Evolutionary conservation across 176 grass and related monocot species (phyloP).

Genomic region (Zoysia japonica): DNA sequence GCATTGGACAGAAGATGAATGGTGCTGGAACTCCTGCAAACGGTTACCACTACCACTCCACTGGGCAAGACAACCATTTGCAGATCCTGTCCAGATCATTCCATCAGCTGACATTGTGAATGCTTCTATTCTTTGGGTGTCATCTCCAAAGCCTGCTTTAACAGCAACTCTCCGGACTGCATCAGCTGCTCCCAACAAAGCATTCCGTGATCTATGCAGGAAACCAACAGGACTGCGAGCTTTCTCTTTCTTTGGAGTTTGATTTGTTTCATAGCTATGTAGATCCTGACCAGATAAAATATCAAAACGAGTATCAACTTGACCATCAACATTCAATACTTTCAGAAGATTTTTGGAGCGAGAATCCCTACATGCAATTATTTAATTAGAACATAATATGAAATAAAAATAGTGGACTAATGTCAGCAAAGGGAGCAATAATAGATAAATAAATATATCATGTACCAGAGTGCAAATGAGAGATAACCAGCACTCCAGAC

Average conservation of each 20-base stretch:
- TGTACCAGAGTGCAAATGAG: constrained; percentile 82
- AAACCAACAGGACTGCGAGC: constrained; percentile 62
- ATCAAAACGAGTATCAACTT: constrained; percentile 77
- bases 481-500: constrained; percentile 82
- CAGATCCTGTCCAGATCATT: constrained; percentile 76
- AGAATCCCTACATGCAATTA: constrained; percentile 66
- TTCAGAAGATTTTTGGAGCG: constrained; percentile 71
- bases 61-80: constrained; percentile 67
- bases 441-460: constrained; percentile 45
- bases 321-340: constrained; percentile 73
- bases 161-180: constrained; percentile 72
- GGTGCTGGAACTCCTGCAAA: constrained; percentile 69
- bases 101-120: constrained; percentile 70
- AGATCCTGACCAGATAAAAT: constrained; percentile 54
- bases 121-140: constrained; percentile 71
- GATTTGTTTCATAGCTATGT: constrained; percentile 46
- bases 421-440: constrained; percentile 46
- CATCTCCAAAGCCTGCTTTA: constrained; percentile 80
- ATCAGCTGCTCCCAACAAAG: constrained; percentile 83
- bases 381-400: constrained; percentile 34
- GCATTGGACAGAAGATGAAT: constrained; percentile 61
- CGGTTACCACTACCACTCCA: constrained; percentile 72
- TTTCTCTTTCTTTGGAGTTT: constrained; percentile 66
- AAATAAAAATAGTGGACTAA: constrained; percentile 32
- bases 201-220: constrained; percentile 81